These are phyloP conservation scores for Diutina scorzettiae DNA, from an alignment of 1,139 yeast genomes.

Conservation along the genomic window DNA sequence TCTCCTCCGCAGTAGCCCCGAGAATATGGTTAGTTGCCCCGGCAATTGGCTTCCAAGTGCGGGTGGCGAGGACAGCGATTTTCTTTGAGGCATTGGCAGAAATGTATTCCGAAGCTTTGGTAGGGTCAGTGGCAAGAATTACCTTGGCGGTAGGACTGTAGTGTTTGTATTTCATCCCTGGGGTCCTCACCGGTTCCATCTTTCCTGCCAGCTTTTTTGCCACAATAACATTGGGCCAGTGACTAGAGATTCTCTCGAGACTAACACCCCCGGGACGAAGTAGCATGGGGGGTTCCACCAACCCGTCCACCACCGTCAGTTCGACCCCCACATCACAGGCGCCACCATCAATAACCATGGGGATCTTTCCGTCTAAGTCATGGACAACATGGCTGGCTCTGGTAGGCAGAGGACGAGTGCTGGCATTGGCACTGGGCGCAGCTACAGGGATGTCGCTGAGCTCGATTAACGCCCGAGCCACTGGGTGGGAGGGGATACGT, in stretches of 20 bases:
- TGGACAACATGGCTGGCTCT: constrained; percentile 71
- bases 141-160: constrained; percentile 88
- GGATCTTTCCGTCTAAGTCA: constrained; percentile 74
- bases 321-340: constrained; percentile 85
- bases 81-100: neutral
- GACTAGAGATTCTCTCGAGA: constrained; percentile 50
- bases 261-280: constrained; percentile 92
- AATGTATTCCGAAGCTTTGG: neutral
- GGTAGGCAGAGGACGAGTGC: constrained; percentile 92
- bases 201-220: constrained; percentile 58
- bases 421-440: constrained; percentile 96
- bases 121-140: constrained; percentile 21
- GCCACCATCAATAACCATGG: constrained; percentile 84
- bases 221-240: constrained; percentile 51
- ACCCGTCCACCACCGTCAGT: constrained; percentile 87
- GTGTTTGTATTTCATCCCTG: constrained; percentile 96
- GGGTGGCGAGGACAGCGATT: neutral
- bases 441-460: constrained; percentile 85
- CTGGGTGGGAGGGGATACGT: constrained; percentile 73
- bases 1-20: constrained; percentile 48
- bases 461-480: constrained; percentile 84
- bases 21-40: constrained; percentile 13
- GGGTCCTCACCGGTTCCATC: constrained; percentile 73
- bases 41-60: neutral
- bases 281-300: constrained; percentile 72